These are phyloP conservation scores for Chalciporus chontae DNA, from an alignment of 768 basidiomycete genomes.

Conservation along the genomic window DNA sequence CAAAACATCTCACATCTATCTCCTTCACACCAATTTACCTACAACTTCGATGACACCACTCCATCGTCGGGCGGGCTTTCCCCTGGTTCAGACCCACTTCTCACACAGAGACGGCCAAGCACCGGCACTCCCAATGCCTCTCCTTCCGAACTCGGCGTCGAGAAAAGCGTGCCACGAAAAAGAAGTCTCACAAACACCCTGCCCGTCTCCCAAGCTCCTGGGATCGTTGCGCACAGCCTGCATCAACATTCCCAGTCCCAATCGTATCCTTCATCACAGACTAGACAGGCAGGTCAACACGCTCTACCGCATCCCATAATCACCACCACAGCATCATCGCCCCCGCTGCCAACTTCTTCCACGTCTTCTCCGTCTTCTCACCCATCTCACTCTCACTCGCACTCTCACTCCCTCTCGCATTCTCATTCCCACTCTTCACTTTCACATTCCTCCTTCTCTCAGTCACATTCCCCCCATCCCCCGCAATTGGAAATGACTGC, in stretches of 20 bases:
- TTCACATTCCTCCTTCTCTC: constrained; percentile 23
- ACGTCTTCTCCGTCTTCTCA: constrained; percentile 23
- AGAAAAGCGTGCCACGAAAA: constrained; percentile 61
- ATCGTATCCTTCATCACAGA: constrained; percentile 17
- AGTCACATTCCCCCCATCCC: constrained; percentile 16
- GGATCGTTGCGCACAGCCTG: constrained; percentile 9
- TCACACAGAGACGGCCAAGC: constrained; percentile 34
- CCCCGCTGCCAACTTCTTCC: constrained; percentile 23
- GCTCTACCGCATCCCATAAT: constrained; percentile 29
- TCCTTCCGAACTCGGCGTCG: constrained; percentile 42
- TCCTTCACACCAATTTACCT: constrained; percentile 43
- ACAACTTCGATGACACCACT: constrained; percentile 45
- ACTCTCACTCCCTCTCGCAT: constrained; percentile 18
- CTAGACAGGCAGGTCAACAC: constrained; percentile 2
- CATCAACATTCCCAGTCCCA: constrained; percentile 29
- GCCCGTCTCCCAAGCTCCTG: constrained; percentile 28
- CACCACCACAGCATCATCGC: constrained; percentile 30
- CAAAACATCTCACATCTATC: constrained; percentile 42
- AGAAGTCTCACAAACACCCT: constrained; percentile 54
- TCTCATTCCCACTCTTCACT: constrained; percentile 21
- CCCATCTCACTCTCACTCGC: constrained; percentile 21
- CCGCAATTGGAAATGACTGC: constrained; percentile 30
- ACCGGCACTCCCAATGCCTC: constrained; percentile 39
- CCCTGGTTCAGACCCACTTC: constrained; percentile 29
- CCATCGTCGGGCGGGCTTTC: constrained; percentile 24